Base-by-base conservation (phyloP, 2,329 filamentous ascomycete species). In the Aspergillus sp. region DNA sequence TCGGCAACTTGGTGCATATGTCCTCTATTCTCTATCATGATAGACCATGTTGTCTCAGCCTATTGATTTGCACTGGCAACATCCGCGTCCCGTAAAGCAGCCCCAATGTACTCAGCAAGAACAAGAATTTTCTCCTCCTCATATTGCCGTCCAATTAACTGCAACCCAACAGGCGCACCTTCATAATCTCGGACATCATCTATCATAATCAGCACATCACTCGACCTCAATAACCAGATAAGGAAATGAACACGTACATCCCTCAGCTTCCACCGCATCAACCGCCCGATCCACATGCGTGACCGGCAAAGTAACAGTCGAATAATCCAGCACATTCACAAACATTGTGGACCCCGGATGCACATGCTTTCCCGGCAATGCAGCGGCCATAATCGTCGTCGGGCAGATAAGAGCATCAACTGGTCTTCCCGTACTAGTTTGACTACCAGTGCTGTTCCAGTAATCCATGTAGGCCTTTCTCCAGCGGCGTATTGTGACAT, bases 401-500 rank as follows among this genome's bases (percentile, higher is more conserved):
- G 74, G 68, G 7, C 63, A 66, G 41, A 76, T 67, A 23, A 77
- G 51, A 10, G 64, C 73, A 55, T 85, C 82, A 0, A 84, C 78
- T 1, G 76, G 68, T 44, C 73, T 68, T 0, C 73, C 72, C 2
- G 67, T 78, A 22, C 72, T 74, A 0, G 78, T 80, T n/a, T 69
- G 42, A 3, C 69, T 62, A 0, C 64, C 68, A 0, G 79, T 82
- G 12, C 69, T 74, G 51, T 83, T 82, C 81, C 80, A 84, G 57
- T 82, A 84, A 45, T 84, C 80, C 62, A 81, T 74, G 53, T 84
- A 85, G 15, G 71, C 64, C 49, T 77, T 78, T 55, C 82, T 78
- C 44, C 74, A 78, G 22, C 76, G 69, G 1, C 81, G 70, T 49
- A 80, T 80, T 13, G 66, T 62, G 2, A 83, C 62, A 5, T 82